Evolutionary conservation across 371 early-diverging fungal genomes (phyloP), one percentile per base, ranked within the genome.

Genomic region (Caulochytrium protostelioides): DNA sequence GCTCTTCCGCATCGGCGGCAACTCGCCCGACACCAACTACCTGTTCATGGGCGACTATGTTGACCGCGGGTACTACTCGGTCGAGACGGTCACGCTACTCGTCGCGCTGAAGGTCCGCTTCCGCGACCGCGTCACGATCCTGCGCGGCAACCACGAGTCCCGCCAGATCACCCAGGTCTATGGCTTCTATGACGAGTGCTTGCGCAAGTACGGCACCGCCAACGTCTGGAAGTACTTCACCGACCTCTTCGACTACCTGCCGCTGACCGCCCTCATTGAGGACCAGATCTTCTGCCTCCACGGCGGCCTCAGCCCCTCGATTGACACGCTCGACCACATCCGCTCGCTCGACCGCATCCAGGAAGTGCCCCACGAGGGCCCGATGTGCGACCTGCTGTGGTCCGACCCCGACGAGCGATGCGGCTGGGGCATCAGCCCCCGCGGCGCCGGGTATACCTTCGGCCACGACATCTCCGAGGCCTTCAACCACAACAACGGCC

Each of bases 31-130:
- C 50, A 97, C 97, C 37, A 98, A 92, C 53, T 99, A 98, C 54
- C 73, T 99, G 30, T 95, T 95, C 54, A 89, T 99, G 89, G 91
- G 98, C 28, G 99, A 99, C 66, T 99, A 91, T 55, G 99, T 99
- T 27, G 99, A 99, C 59, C 83, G 99, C 43, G 99, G 99, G 12
- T 95, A 90, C 57, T 94, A 97, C 59, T 89, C 90, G 26, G 83
- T 99, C 26, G 99, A 99, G 59, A 97, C 98, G 4, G 83, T 98
- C 32, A 82, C 91, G 12, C 65, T 97, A 33, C 70, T 99, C 21
- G 79, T 98, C 32, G 83, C 83, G 10, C 65, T 94, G 39, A 99
- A 98, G 65, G 81, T 95, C 37, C 83, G 92, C 44, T 83, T 76
- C 62, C 81, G 77, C 34, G 81, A 91, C 47, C 76, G 94, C 32